phyloP scores from a whole-genome alignment of 2,329 filamentous ascomycete species.

The Claviceps pazoutovae region DNA sequence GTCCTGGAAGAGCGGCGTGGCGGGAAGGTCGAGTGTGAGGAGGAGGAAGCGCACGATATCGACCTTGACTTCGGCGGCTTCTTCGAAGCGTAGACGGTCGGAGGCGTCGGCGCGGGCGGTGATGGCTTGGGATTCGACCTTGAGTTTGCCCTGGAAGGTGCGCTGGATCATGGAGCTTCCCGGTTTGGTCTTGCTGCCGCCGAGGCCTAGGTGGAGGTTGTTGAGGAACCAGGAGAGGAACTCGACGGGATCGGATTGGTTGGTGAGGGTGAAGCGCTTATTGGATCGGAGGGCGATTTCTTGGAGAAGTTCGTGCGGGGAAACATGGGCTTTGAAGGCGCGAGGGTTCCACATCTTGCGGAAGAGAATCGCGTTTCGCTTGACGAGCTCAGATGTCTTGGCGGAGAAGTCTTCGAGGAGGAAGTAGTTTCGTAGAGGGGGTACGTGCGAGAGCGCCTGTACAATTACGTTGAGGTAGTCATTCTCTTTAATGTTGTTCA shows the following conservation, averaged over 20 bases:
- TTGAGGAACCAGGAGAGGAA: conserved; percentile 98
- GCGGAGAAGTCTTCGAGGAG: conserved; percentile 74
- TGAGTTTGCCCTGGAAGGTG: conserved; percentile 84
- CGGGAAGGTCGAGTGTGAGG: conserved; percentile 81
- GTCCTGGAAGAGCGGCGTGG: conserved; percentile 90
- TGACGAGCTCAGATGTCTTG: conserved; percentile 61
- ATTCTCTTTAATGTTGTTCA: conserved; percentile 99
- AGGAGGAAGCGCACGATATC: conserved; percentile 74
- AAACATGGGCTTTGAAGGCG: conserved; percentile 93
- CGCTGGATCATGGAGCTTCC: conserved; percentile 77
- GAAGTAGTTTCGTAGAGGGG: conserved; percentile 80
- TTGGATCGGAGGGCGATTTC: conserved; percentile 82
- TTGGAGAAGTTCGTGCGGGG: conserved; percentile 90
- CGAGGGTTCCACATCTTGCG: conserved; percentile 97
- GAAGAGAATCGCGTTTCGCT: conserved; percentile 76
- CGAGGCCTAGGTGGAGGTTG: conserved; percentile 80
- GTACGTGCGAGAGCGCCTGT: conserved; percentile 80
- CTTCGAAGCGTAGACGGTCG: conserved; percentile 84
- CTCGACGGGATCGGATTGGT: conserved; percentile 89
- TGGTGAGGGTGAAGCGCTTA: conserved; percentile 81
- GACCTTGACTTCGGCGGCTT: conserved; percentile 67
- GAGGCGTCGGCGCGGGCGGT: conserved; percentile 78
- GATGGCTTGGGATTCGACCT: conserved; percentile 87
- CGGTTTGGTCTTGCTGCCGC: conserved; percentile 77
- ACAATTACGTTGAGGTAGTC: conserved; percentile 96